Evolutionary conservation across 2,329 filamentous ascomycete species (phyloP).

Genomic region (Cordyceps cicadae): DNA sequence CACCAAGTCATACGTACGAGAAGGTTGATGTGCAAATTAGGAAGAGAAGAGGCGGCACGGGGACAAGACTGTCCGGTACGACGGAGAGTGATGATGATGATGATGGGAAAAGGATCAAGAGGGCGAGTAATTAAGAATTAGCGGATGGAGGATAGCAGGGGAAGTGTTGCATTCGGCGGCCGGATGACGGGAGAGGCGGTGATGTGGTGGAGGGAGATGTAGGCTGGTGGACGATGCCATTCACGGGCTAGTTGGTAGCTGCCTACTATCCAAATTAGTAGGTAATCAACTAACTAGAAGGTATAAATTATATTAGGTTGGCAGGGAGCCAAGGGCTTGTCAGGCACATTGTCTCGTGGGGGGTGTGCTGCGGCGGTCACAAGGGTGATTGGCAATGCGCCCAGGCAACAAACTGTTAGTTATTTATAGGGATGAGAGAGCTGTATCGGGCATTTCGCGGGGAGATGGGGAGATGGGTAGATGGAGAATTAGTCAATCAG

Average conservation of each 20-base stretch:
- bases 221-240: not conserved
- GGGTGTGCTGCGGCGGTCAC: too few relatives aligned
- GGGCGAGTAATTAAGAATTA: not conserved
- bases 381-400: not conserved
- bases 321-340: not conserved
- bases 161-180: constrained; percentile 4
- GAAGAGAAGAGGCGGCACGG: too few relatives aligned
- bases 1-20: too few relatives aligned
- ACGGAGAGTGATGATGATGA: not conserved
- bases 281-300: too few relatives aligned
- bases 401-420: not conserved
- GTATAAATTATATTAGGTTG: not conserved
- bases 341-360: not conserved
- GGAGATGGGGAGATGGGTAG: not conserved
- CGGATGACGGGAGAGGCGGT: constrained; percentile 8
- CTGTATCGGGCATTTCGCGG: not conserved
- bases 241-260: not conserved
- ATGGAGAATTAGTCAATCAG: too few relatives aligned
- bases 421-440: not conserved
- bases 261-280: too few relatives aligned
- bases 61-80: not conserved
- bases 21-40: too few relatives aligned
- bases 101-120: not conserved
- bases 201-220: not conserved
- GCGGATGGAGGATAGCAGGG: not conserved